phyloP scores from a whole-genome alignment of 1,284 basidiomycete species.

The Cutaneotrichosporon sp. region DNA sequence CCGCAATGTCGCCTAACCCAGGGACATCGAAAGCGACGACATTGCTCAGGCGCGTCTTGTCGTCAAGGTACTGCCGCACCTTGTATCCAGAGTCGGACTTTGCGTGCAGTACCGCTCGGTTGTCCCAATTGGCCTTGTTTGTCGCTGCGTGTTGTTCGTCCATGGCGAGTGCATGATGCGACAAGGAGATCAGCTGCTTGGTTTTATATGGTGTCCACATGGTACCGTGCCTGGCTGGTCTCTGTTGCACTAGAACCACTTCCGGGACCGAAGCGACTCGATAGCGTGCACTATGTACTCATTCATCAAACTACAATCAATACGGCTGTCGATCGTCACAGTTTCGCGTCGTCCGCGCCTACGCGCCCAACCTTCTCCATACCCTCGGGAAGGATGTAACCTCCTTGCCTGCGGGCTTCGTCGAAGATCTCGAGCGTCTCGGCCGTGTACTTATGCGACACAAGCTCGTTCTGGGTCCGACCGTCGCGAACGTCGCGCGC shows the following conservation, averaged over 20 bases:
- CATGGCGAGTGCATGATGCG: neutral
- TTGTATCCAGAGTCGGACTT: conserved; percentile 2
- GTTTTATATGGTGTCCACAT: neutral
- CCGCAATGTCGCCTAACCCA: conserved; percentile 4
- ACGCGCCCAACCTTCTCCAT: conserved; percentile 41
- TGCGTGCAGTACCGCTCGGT: conserved; percentile 14
- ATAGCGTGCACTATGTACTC: neutral
- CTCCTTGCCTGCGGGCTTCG: conserved; percentile 47
- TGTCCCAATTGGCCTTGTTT: conserved; percentile 18
- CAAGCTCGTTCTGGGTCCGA: conserved; percentile 39
- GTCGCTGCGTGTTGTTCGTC: neutral
- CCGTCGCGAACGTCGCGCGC: conserved; percentile 48
- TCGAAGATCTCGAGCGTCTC: conserved; percentile 52
- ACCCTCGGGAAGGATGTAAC: conserved; percentile 44
- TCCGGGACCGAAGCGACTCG: too few relatives aligned
- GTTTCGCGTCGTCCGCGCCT: neutral
- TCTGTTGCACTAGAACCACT: too few relatives aligned
- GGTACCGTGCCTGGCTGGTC: too few relatives aligned
- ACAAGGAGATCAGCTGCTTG: neutral
- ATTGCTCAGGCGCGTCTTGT: conserved; percentile 9
- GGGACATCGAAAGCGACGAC: conserved; percentile 14
- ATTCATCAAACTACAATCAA: neutral
- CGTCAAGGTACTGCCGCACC: conserved; percentile 2
- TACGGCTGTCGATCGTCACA: too few relatives aligned
- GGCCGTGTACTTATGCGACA: conserved; percentile 46